Base-by-base conservation (phyloP, 1,284 basidiomycete species). In the Gomphus sp. region DNA sequence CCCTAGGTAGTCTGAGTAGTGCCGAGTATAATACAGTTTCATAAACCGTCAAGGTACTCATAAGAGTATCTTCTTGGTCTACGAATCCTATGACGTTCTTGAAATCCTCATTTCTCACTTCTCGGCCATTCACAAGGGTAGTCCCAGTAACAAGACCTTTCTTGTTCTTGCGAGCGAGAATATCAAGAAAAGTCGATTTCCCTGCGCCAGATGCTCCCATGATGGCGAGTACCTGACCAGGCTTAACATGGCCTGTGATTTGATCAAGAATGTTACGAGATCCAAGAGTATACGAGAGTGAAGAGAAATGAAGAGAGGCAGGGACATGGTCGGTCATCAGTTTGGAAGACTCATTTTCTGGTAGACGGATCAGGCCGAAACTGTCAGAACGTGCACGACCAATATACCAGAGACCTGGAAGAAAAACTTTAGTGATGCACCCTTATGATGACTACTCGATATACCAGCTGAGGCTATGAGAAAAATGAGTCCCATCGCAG, bases 181-280 rank as follows among this genome's bases (percentile, higher is more conserved):
- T 94, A 69, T 99, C 96, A 51, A 99, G 84, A 67, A 98, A 82
- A 0, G 96, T 97, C 1, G 93, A 95, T 72, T 99, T 99, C 55
- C 96, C 96, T 0, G 95, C 94, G 18, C 96, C 96, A 0, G 93
- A 96, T 0, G 94, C 92, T 59, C 95, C 94, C 89, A 98, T 94
- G 67, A 98, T 91, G 0, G 93, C 95, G 74, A 95, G 83, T 45
- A 98, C 77, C 70, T 94, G 89, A 4, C 94, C 95, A 0, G 94
- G 88, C 62, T 87, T 84, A 43, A 91, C 89, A 4, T 81, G 80
- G 2, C 95, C 96, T 0, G 86, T 85, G 58, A 98, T 87, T 53
- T 79, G 78, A 61, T 88, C 85, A 14, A 98, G 79, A 53, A 98
- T 86, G 3, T 79, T 75, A 59, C 85, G 83, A 48, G 76, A 77